A percentile compares a stretch with the other conserved stretches of the same genome.
These are phyloP conservation scores for Coleophoma cylindrospora DNA, from an alignment of 2,329 filamentous ascomycete species.

Conservation along the genomic window DNA sequence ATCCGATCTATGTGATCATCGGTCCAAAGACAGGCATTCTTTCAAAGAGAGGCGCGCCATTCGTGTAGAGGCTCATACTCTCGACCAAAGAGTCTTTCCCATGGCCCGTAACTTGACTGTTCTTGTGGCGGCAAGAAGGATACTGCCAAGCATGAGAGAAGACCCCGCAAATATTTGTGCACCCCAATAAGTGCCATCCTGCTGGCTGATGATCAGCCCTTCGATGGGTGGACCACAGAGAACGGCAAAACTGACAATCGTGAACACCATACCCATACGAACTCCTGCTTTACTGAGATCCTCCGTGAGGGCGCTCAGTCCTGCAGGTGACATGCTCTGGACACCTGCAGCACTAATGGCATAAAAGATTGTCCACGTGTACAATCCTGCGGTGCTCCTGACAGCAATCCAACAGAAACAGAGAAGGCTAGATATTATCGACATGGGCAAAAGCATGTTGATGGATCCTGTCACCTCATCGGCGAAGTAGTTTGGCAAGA, in stretches of 20 bases:
- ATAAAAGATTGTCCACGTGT: slow-evolving; percentile 43
- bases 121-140: no score
- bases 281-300: slow-evolving; percentile 48
- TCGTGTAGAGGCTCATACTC: no score
- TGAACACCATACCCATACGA: slow-evolving; percentile 55
- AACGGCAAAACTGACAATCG: slow-evolving; percentile 37
- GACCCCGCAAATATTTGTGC: slow-evolving; percentile 14
- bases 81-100: no score
- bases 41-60: no score
- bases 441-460: slow-evolving; percentile 43
- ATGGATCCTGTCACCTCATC: slow-evolving; percentile 40
- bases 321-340: slow-evolving; percentile 45
- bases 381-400: slow-evolving; percentile 31
- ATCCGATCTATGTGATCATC: no score
- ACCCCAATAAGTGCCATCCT: slow-evolving; percentile 13
- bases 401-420: slow-evolving; percentile 45
- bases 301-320: slow-evolving; percentile 40
- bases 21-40: no score
- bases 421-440: slow-evolving; percentile 22
- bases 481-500: slow-evolving; percentile 40
- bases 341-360: slow-evolving; percentile 42
- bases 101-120: no score
- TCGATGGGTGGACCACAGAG: slow-evolving; percentile 22
- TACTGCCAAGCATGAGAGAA: background rate
- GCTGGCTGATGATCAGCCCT: slow-evolving; percentile 16